These are phyloP conservation scores for Fragaria ananassa DNA, from an alignment of 306 rosid species.

Conservation along the genomic window DNA sequence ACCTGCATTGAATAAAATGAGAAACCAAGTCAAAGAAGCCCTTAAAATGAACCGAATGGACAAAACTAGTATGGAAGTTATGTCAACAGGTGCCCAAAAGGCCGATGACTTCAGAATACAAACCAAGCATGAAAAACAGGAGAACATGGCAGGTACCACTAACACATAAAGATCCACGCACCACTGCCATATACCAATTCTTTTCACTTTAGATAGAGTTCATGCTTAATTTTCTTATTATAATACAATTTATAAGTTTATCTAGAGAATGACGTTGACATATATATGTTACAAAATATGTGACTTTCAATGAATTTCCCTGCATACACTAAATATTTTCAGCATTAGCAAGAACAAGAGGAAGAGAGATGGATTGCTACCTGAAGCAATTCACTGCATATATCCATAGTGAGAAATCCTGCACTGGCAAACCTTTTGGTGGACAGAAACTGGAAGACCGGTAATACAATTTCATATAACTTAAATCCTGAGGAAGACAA, in stretches of 20 bases:
- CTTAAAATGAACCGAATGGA: background rate
- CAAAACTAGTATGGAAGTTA: background rate
- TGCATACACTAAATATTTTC: conserved; percentile 11
- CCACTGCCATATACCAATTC: background rate
- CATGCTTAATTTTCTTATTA: background rate
- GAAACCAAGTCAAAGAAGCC: conserved; percentile 19
- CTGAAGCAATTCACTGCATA: conserved; percentile 84
- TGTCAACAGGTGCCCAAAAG: background rate
- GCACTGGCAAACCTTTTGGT: conserved; percentile 59
- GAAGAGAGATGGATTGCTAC: conserved; percentile 37
- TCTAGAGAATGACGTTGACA: background rate
- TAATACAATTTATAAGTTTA: background rate
- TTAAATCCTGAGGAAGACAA: conserved; percentile 48
- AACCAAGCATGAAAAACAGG: background rate
- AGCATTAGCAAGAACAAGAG: conserved; percentile 16
- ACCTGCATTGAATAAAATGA: conserved; percentile 57
- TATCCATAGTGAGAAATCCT: conserved; percentile 62
- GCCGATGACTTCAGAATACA: background rate
- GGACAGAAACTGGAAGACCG: conserved; percentile 75
- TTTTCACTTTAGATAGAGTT: background rate
- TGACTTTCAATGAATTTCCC: background rate
- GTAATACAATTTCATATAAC: conserved; percentile 71
- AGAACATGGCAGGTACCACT: background rate
- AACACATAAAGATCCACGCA: background rate
- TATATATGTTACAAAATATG: background rate